These are phyloP conservation scores for Sarocladiaceae sp. DNA, from an alignment of 2,329 filamentous ascomycete genomes.

Conservation along the genomic window DNA sequence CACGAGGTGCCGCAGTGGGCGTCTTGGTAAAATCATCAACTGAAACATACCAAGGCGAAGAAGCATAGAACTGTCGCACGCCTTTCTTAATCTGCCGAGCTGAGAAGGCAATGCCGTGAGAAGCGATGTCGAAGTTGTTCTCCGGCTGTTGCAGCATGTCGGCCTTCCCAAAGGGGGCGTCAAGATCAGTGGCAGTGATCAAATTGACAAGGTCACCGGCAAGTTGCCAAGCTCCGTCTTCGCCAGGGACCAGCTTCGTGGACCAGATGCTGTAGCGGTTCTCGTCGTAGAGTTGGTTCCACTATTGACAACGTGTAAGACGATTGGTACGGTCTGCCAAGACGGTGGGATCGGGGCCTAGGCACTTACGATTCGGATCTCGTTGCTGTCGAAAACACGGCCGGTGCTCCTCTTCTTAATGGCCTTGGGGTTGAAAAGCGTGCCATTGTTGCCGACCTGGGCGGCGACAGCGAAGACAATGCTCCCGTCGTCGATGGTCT, in stretches of 20 bases:
- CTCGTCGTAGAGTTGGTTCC: slow-evolving; percentile 25
- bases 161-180: slow-evolving; percentile 24
- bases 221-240: slow-evolving; percentile 26
- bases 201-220: slow-evolving; percentile 26
- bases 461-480: slow-evolving; percentile 32
- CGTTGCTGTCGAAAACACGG: slow-evolving; percentile 29
- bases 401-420: slow-evolving; percentile 21
- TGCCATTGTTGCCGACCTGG: slow-evolving; percentile 24
- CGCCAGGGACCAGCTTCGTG: slow-evolving; percentile 22
- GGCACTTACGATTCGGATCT: slow-evolving; percentile 27
- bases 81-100: slow-evolving; percentile 17
- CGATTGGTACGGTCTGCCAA: too few relatives aligned
- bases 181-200: slow-evolving; percentile 24
- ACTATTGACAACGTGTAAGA: slow-evolving; percentile 18
- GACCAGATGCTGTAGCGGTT: slow-evolving; percentile 34
- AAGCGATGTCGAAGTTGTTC: slow-evolving; percentile 27
- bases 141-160: slow-evolving; percentile 16
- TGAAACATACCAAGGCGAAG: slow-evolving; percentile 17
- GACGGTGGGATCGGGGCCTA: too few relatives aligned
- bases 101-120: slow-evolving; percentile 30
- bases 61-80: background rate
- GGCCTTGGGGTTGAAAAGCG: slow-evolving; percentile 27
- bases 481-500: slow-evolving; percentile 26
- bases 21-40: slow-evolving; percentile 26
- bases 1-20: slow-evolving; percentile 16